phyloP scores from a whole-genome alignment of 352 stramenopile species.

The Pythium periplocum region DNA sequence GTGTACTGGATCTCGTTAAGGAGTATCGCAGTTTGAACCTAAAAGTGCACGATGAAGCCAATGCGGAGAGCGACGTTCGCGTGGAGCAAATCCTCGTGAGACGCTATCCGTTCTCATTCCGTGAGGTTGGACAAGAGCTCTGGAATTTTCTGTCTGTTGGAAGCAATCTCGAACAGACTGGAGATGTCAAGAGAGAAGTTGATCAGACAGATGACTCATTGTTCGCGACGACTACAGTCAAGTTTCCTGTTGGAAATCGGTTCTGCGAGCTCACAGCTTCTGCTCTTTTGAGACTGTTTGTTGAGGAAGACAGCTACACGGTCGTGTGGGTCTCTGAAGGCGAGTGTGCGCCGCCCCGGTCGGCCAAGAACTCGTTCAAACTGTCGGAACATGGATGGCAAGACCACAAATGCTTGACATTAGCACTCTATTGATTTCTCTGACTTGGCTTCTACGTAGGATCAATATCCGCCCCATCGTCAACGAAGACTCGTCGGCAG shows the following conservation, averaged over 20 bases:
- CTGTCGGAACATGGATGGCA: constrained; percentile 35
- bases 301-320: constrained; percentile 1
- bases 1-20: constrained; percentile 7
- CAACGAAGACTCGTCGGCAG: constrained; percentile 5
- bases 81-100: constrained; percentile 21
- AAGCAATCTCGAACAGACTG: constrained; percentile 13
- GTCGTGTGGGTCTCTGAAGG: constrained; percentile 31
- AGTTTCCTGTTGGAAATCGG: constrained; percentile 16
- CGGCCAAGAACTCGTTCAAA: constrained; percentile 28
- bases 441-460: constrained; percentile 2
- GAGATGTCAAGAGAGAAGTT: constrained; percentile 1
- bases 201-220: constrained; percentile 19
- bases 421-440: no score
- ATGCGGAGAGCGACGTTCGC: constrained; percentile 11
- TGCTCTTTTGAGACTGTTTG: constrained; percentile 8
- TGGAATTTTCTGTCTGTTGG: constrained; percentile 27
- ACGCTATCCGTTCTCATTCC: constrained; percentile 31
- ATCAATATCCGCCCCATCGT: constrained; percentile 11
- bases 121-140: constrained; percentile 21
- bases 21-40: constrained; percentile 24
- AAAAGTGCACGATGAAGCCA: constrained; percentile 17
- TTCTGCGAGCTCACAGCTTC: constrained; percentile 8
- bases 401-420: background rate
- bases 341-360: constrained; percentile 24
- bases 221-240: constrained; percentile 20